Evolutionary conservation across 257 asterid species (phyloP).

Genomic region (Primulina tabacum): DNA sequence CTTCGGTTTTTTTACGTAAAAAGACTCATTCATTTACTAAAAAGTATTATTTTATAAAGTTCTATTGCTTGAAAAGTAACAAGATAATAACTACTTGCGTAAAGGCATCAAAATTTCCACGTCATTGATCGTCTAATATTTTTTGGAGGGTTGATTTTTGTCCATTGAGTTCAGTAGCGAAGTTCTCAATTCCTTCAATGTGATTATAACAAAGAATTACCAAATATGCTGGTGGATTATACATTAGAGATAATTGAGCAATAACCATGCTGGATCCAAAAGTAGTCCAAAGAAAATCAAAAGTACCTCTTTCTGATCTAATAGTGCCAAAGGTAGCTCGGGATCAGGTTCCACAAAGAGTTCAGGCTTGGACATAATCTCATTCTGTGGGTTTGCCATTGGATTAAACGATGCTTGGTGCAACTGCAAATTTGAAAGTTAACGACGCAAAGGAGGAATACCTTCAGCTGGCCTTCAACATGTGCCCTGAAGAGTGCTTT

Average conservation of each 20-base stretch:
- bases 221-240: background rate
- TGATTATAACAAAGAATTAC: background rate
- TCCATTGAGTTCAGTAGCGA: too few relatives aligned
- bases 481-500: conserved; percentile 94
- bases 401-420: conserved; percentile 29
- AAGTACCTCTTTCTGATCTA: conserved; percentile 85
- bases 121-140: too few relatives aligned
- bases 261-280: conserved; percentile 9
- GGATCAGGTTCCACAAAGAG: conserved; percentile 92
- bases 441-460: conserved; percentile 28
- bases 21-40: too few relatives aligned
- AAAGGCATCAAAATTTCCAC: background rate
- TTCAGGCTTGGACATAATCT: conserved; percentile 90
- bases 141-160: too few relatives aligned
- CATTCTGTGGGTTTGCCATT: conserved; percentile 46
- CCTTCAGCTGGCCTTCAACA: conserved; percentile 96
- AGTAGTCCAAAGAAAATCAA: conserved; percentile 8
- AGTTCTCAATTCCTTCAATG: too few relatives aligned
- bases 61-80: background rate
- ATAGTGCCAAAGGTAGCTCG: conserved; percentile 82
- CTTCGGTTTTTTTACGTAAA: background rate
- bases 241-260: conserved; percentile 14
- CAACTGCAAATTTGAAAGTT: conserved; percentile 25
- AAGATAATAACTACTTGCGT: background rate
- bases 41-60: too few relatives aligned